Evolutionary conservation across 805 yeast species (phyloP).

Genomic region (Candida pseudoglaebosa): DNA sequence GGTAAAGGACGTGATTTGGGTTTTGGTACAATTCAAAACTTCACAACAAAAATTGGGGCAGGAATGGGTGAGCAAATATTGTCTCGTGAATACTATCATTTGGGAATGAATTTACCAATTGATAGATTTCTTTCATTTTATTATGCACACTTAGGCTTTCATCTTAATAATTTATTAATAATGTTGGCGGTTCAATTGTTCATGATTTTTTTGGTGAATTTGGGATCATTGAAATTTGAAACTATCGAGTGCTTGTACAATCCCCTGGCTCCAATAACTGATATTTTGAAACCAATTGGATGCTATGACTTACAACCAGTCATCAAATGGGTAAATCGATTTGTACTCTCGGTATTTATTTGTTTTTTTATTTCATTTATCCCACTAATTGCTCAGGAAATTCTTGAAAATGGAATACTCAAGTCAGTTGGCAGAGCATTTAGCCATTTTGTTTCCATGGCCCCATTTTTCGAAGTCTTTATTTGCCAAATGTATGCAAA

Average conservation of each 20-base stretch:
- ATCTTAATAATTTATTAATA: constrained; percentile 84
- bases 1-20: constrained; percentile 97
- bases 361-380: constrained; percentile 90
- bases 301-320: constrained; percentile 85
- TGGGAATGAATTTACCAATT: constrained; percentile 85
- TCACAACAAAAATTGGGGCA: constrained; percentile 94
- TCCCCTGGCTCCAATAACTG: constrained; percentile 66
- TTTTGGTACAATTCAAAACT: constrained; percentile 85
- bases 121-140: constrained; percentile 89
- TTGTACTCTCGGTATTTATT: constrained; percentile 84
- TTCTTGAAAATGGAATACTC: constrained; percentile 80
- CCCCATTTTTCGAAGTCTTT: constrained; percentile 92
- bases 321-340: constrained; percentile 84
- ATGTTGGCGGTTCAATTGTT: constrained; percentile 83
- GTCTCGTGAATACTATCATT: constrained; percentile 85
- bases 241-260: constrained; percentile 65
- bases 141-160: constrained; percentile 97
- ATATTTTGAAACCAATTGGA: constrained; percentile 70
- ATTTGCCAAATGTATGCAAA: constrained; percentile 90
- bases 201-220: constrained; percentile 71
- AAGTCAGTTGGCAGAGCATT: constrained; percentile 66
- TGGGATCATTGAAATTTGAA: constrained; percentile 77
- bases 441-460: constrained; percentile 74
- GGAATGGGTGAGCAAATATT: constrained; percentile 98
- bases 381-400: constrained; percentile 83